Conservation (phyloP, 805 yeast genomes). For the Wickerhamomyces alni region DNA sequence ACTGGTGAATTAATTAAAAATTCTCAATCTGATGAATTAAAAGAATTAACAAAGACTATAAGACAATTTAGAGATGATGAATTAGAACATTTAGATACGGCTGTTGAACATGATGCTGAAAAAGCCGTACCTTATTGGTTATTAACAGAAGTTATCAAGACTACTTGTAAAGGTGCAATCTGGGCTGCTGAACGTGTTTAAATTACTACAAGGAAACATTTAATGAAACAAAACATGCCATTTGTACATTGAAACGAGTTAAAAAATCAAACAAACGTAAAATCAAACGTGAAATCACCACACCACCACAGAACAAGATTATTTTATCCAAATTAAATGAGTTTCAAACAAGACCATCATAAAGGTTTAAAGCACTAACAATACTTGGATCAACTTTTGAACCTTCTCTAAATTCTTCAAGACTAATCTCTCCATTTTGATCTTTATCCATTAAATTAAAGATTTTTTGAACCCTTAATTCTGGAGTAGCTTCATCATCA, state of each 20-base stretch:
- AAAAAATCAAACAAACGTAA: too few species aligned
- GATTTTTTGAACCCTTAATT: conserved; percentile 74
- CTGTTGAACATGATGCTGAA: conserved; percentile 86
- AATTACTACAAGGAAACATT: neutral
- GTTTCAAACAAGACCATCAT: conserved; percentile 66
- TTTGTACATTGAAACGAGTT: too few species aligned
- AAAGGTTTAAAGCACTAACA: conserved; percentile 67
- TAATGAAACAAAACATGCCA: too few species aligned
- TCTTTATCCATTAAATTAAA: conserved; percentile 71
- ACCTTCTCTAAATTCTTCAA: conserved; percentile 80
- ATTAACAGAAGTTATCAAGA: conserved; percentile 81
- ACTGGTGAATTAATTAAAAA: conserved; percentile 18
- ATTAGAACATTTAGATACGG: conserved; percentile 91
- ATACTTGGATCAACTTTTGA: conserved; percentile 75
- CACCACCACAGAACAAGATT: too few species aligned
- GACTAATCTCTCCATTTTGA: conserved; percentile 59
- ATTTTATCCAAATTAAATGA: too few species aligned
- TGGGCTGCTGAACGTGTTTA: conserved; percentile 83
- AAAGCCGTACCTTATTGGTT: conserved; percentile 89
- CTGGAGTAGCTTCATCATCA: conserved; percentile 90
- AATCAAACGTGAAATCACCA: too few species aligned
- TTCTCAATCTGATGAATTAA: conserved; percentile 47
- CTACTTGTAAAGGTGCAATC: conserved; percentile 81
- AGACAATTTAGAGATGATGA: conserved; percentile 88
- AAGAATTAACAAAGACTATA: conserved; percentile 52